These are phyloP conservation scores for Deuterostichococcus epilithicus DNA, from an alignment of 139 green algal species.

Conservation along the genomic window DNA sequence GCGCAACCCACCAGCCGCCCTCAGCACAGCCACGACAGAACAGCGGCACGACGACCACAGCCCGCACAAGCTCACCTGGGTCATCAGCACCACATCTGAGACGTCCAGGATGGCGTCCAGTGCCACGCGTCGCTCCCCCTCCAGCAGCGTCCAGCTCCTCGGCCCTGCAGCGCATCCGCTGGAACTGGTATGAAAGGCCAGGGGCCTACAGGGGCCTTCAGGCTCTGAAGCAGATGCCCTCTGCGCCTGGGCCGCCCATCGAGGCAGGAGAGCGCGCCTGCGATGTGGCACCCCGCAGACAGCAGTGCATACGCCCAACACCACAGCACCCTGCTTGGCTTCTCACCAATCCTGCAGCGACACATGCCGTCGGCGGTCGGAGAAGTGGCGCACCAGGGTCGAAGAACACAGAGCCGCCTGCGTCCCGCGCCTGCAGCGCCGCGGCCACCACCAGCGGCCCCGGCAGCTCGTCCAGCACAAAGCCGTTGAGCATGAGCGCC, in stretches of 20 bases:
- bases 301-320: no score
- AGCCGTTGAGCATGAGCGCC: conserved; percentile 79
- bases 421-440: conserved; percentile 34
- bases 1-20: no score
- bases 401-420: conserved; percentile 82
- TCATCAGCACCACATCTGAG: conserved; percentile 81
- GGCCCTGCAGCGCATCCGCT: conserved; percentile 66
- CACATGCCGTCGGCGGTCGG: no score
- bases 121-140: conserved; percentile 39
- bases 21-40: no score
- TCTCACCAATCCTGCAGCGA: no score
- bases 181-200: no score
- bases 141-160: conserved; percentile 53
- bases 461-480: conserved; percentile 91
- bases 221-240: no score
- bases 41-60: neutral
- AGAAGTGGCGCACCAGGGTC: conserved; percentile 57
- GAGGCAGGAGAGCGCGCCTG: no score
- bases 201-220: no score
- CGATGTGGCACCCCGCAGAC: no score
- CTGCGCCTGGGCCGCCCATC: no score
- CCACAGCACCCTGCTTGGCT: no score
- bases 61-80: conserved; percentile 40
- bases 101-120: conserved; percentile 67
- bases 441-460: conserved; percentile 52